A percentile compares a stretch with the other conserved stretches of the same genome.
Evolutionary conservation across 768 basidiomycete genomes (phyloP).

Genomic region (Paxillus rubicundulus): DNA sequence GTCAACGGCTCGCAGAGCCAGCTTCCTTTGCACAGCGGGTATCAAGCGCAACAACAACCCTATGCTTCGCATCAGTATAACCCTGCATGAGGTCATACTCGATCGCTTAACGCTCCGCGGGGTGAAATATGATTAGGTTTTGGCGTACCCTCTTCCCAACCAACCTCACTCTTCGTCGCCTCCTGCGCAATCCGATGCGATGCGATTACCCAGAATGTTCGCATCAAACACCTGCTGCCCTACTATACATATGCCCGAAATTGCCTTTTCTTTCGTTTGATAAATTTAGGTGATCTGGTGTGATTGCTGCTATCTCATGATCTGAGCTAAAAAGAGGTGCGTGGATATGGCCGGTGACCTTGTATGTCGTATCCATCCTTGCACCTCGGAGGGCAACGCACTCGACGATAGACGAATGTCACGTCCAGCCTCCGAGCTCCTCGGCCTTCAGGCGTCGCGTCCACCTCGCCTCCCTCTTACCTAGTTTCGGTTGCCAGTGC

Average conservation of each 20-base stretch:
- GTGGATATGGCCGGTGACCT: background rate
- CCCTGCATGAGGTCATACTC: background rate
- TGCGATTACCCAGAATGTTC: background rate
- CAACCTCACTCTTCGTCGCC: background rate
- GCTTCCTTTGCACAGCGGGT: conserved; percentile 6
- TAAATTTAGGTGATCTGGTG: background rate
- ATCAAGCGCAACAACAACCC: conserved; percentile 6
- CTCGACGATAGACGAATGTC: too few relatives aligned
- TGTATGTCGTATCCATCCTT: too few relatives aligned
- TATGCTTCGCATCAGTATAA: conserved; percentile 2
- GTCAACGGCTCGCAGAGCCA: conserved; percentile 7
- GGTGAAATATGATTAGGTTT: background rate
- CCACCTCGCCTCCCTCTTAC: too few relatives aligned
- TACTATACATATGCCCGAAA: background rate
- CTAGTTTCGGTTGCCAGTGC: too few relatives aligned
- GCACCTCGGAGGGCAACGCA: too few relatives aligned
- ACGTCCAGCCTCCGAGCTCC: too few relatives aligned
- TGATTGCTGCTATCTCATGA: background rate
- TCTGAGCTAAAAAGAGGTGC: background rate
- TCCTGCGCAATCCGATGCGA: background rate
- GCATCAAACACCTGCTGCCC: background rate
- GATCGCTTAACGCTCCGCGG: background rate
- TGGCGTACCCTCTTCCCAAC: background rate
- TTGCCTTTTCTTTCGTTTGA: background rate
- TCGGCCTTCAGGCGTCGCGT: too few relatives aligned